A percentile compares a stretch with the other conserved stretches of the same genome.
These are phyloP conservation scores for Climacium dendroides DNA, from an alignment of 225 moss, liverwort and hornwort species.

Conservation along the genomic window DNA sequence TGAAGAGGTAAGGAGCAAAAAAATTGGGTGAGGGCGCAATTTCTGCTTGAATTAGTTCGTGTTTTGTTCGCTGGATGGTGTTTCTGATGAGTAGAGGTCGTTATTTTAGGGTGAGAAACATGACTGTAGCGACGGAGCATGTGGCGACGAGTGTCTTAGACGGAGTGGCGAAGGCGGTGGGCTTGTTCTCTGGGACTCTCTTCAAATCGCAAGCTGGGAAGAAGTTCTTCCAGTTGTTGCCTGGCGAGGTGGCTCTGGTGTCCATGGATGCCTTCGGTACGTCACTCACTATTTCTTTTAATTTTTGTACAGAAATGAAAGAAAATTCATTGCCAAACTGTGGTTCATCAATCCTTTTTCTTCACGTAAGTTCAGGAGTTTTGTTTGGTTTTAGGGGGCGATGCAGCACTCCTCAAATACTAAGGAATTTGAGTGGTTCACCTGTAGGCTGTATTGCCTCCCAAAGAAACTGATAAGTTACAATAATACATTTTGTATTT, in stretches of 20 bases:
- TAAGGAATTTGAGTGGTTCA: background rate
- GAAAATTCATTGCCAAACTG: background rate
- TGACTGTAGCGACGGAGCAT: slow-evolving; percentile 59
- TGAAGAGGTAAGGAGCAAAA: slow-evolving; percentile 27
- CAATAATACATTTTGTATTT: background rate
- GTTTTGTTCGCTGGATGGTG: background rate
- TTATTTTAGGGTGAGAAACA: slow-evolving; percentile 35
- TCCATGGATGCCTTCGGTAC: slow-evolving; percentile 80
- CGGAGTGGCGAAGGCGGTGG: slow-evolving; percentile 42
- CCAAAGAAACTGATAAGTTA: background rate
- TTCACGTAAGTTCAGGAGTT: too few species aligned
- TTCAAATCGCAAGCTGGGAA: slow-evolving; percentile 58
- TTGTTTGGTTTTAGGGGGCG: background rate
- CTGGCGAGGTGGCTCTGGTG: slow-evolving; percentile 80
- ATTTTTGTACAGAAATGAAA: background rate
- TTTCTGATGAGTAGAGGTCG: background rate
- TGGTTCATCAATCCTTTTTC: too few species aligned
- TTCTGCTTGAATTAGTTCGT: background rate
- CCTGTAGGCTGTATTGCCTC: background rate
- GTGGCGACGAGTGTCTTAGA: slow-evolving; percentile 57
- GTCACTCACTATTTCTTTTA: background rate
- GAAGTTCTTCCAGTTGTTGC: slow-evolving; percentile 56
- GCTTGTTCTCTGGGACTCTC: slow-evolving; percentile 59
- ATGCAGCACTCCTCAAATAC: background rate
- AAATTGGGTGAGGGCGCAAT: background rate